Evolutionary conservation across 2,329 filamentous ascomycete species (phyloP).

Genomic region (Diplocarpon rosae): DNA sequence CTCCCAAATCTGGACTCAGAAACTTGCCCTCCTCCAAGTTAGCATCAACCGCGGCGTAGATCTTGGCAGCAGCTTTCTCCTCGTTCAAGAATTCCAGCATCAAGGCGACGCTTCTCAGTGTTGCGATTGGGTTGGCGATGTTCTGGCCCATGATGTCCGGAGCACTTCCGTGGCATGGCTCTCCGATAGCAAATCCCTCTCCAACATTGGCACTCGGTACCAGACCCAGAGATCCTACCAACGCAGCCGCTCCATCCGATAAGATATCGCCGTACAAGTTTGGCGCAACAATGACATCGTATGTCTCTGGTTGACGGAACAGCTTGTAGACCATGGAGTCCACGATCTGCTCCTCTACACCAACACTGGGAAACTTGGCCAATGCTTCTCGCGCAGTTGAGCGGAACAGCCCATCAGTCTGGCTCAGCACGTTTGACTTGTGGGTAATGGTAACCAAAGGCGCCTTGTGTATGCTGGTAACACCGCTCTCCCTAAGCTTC

Average conservation of each 20-base stretch:
- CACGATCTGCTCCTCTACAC: constrained; percentile 93
- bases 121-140: constrained; percentile 95
- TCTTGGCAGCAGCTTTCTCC: constrained; percentile 74
- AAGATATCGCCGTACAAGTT: constrained; percentile 97
- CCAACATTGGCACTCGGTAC: constrained; percentile 94
- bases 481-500: constrained; percentile 55
- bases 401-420: constrained; percentile 94
- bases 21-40: constrained; percentile 76
- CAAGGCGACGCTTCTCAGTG: constrained; percentile 76
- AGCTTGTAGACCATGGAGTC: constrained; percentile 99
- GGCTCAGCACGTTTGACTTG: constrained; percentile 93
- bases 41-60: constrained; percentile 85
- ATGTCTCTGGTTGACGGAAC: constrained; percentile 87
- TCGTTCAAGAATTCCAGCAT: constrained; percentile 96
- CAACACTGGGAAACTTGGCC: constrained; percentile 52
- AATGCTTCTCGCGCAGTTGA: constrained; percentile 66
- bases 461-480: constrained; percentile 48
- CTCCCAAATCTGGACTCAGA: constrained; percentile 82
- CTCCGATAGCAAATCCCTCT: constrained; percentile 87
- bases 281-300: constrained; percentile 96
- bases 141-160: constrained; percentile 89
- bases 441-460: constrained; percentile 92
- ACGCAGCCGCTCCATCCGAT: constrained; percentile 86
- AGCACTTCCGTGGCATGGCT: constrained; percentile 93
- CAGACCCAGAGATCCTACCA: constrained; percentile 83